Conservation (phyloP, 768 basidiomycete species). For the Melanogaster broomeanus region DNA sequence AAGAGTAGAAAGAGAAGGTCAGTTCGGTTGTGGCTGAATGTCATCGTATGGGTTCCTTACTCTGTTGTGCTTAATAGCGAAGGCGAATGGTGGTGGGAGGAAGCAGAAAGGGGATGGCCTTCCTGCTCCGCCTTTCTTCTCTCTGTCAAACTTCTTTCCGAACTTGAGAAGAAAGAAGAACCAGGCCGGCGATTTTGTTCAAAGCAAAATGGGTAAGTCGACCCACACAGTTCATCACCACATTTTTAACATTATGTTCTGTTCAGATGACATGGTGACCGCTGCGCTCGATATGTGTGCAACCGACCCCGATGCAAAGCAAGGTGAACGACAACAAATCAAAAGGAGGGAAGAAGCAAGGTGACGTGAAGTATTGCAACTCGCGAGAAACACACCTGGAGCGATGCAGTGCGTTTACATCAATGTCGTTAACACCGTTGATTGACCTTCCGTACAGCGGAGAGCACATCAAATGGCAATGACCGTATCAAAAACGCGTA, state of each 20-base stretch:
- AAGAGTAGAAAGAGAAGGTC: background rate
- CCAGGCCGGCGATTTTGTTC: background rate
- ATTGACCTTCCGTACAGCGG: background rate
- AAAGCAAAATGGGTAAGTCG: conserved; percentile 1
- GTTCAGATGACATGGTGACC: conserved; percentile 1
- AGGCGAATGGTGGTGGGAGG: no score
- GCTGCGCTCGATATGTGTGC: conserved; percentile 6
- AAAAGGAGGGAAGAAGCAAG: conserved; percentile 9
- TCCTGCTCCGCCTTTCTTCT: no score
- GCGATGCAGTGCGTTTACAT: conserved; percentile 7
- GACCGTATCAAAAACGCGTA: conserved; percentile 3
- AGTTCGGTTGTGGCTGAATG: background rate
- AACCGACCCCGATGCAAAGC: background rate
- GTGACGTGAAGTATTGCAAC: conserved; percentile 11
- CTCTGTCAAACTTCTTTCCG: background rate
- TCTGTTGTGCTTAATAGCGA: no score
- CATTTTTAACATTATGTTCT: background rate
- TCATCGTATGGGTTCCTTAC: background rate
- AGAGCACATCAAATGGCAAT: background rate
- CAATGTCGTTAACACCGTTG: no score
- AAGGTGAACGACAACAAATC: conserved; percentile 1
- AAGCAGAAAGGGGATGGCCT: no score
- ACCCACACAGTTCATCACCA: background rate
- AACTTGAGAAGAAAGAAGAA: background rate
- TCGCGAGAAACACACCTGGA: conserved; percentile 5